These are phyloP conservation scores for Chlorella variabilis DNA, from an alignment of 163 green algal genomes.

Conservation along the genomic window DNA sequence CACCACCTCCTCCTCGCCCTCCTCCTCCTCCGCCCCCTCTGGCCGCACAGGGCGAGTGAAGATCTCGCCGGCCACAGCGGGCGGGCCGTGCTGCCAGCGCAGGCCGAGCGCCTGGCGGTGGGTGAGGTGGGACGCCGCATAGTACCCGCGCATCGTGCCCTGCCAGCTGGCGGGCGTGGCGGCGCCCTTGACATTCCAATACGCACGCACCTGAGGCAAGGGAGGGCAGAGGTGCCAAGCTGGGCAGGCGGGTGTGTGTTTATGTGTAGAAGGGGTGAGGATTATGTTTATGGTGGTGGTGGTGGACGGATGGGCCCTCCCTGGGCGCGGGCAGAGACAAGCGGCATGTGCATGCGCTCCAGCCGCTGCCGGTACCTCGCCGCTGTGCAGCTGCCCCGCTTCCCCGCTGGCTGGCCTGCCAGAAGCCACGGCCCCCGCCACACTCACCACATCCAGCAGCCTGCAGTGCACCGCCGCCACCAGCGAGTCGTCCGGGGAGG, in stretches of 20 bases:
- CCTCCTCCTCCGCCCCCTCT: not conserved
- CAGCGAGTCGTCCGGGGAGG: constrained; percentile 10
- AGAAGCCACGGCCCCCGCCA: too few relatives aligned
- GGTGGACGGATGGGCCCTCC: too few relatives aligned
- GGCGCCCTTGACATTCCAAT: constrained; percentile 19
- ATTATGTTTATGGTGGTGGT: too few relatives aligned
- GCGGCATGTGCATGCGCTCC: too few relatives aligned
- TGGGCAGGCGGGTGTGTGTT: too few relatives aligned
- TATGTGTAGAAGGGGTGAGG: too few relatives aligned
- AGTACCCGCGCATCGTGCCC: constrained; percentile 48
- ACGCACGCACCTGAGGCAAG: constrained; percentile 7
- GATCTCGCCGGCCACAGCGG: constrained; percentile 32
- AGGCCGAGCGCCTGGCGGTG: constrained; percentile 4
- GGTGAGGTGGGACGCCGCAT: not conserved
- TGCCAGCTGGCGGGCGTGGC: constrained; percentile 7
- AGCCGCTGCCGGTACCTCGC: too few relatives aligned
- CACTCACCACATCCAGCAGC: constrained; percentile 42
- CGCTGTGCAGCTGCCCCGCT: too few relatives aligned
- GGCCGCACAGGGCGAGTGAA: not conserved
- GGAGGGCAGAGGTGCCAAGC: not conserved
- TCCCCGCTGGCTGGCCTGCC: too few relatives aligned
- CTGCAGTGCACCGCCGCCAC: constrained; percentile 41
- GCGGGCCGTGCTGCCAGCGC: constrained; percentile 33
- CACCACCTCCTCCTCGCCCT: not conserved
- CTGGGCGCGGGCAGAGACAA: too few relatives aligned